A percentile compares a stretch with the other conserved stretches of the same genome.
Conservation (phyloP, 192 early-diverging fungal species). For the Coemansia sp. region DNA sequence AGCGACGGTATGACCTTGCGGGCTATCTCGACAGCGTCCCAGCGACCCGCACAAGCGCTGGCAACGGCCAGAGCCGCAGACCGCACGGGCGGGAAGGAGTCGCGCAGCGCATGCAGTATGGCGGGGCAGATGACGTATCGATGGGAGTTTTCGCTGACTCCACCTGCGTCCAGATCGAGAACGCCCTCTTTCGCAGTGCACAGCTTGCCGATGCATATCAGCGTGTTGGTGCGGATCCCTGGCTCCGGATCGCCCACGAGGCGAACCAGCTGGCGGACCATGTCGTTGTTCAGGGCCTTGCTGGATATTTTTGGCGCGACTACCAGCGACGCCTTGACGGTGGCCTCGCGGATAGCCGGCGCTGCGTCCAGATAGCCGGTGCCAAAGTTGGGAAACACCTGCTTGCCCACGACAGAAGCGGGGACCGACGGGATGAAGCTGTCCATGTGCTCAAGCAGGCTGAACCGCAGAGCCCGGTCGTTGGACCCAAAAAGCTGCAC, state of each 20-base stretch:
- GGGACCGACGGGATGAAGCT: conserved; percentile 68
- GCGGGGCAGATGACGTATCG: conserved; percentile 80
- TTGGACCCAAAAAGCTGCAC: conserved; percentile 83
- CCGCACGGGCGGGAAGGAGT: conserved; percentile 85
- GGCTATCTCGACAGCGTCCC: conserved; percentile 67
- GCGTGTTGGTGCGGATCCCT: conserved; percentile 94
- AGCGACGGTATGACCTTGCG: conserved; percentile 72
- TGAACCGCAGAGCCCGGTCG: conserved; percentile 83
- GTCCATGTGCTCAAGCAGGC: conserved; percentile 77
- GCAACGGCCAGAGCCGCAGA: conserved; percentile 75
- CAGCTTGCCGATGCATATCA: conserved; percentile 93
- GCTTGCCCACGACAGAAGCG: conserved; percentile 67
- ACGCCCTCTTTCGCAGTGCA: conserved; percentile 57
- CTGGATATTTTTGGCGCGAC: conserved; percentile 65
- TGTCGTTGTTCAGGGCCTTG: conserved; percentile 63
- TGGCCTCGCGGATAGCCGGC: conserved; percentile 87
- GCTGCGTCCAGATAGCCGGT: conserved; percentile 86
- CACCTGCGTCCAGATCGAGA: conserved; percentile 23
- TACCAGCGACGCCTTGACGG: conserved; percentile 77
- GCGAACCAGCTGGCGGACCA: conserved; percentile 84
- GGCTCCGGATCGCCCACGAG: conserved; percentile 88
- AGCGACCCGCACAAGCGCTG: conserved; percentile 69
- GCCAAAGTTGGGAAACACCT: conserved; percentile 85
- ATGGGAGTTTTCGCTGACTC: conserved; percentile 69
- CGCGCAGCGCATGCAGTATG: conserved; percentile 75